Evolutionary conservation across 805 yeast genomes (phyloP).

Genomic region (Kazachstania martiniae): DNA sequence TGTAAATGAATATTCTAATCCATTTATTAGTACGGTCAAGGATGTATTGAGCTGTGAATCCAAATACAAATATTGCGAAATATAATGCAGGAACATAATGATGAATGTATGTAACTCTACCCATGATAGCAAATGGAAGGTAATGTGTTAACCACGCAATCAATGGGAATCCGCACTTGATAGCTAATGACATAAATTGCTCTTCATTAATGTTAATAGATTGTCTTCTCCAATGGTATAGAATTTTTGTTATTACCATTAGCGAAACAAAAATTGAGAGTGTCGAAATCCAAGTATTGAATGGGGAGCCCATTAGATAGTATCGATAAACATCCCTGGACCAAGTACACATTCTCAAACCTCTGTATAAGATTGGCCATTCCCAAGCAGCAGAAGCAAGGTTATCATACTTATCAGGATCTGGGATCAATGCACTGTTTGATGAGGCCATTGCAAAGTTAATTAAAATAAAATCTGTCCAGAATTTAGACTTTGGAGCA

Average conservation of each 20-base stretch:
- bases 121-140: constrained; percentile 85
- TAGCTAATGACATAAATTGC: constrained; percentile 32
- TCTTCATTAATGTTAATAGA: constrained; percentile 33
- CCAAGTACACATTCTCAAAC: constrained; percentile 73
- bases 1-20: constrained; percentile 30
- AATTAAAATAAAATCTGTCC: constrained; percentile 64
- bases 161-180: constrained; percentile 77
- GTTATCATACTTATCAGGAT: constrained; percentile 59
- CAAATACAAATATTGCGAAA: constrained; percentile 72
- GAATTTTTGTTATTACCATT: constrained; percentile 30
- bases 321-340: constrained; percentile 47
- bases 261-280: constrained; percentile 44
- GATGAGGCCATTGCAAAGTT: constrained; percentile 85
- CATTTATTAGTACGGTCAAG: constrained; percentile 12
- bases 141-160: constrained; percentile 85
- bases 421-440: constrained; percentile 73
- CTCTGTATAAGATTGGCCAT: constrained; percentile 75
- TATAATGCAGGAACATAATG: constrained; percentile 93
- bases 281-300: constrained; percentile 67
- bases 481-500: constrained; percentile 63
- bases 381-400: constrained; percentile 73
- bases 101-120: constrained; percentile 93
- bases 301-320: constrained; percentile 66
- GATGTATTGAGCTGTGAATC: constrained; percentile 24
- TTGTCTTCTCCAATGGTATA: constrained; percentile 64